phyloP scores from a whole-genome alignment of 805 yeast genomes.

The Suhomyces emberorum region DNA sequence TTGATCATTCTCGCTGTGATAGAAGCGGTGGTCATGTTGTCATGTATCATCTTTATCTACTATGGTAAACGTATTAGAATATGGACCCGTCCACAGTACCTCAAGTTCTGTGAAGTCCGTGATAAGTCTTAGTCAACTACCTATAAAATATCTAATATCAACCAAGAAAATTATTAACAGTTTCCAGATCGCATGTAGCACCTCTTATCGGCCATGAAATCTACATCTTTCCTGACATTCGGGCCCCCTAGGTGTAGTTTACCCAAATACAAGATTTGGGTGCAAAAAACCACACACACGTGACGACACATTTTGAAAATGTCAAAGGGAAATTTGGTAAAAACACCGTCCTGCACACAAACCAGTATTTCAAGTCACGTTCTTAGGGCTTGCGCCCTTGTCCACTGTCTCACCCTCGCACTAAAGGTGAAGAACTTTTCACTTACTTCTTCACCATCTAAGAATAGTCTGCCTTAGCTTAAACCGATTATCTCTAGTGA shows the following conservation, averaged over 20 bases:
- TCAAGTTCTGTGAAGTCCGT: constrained; percentile 46
- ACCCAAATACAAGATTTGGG: too few relatives aligned
- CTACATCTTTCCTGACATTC: too few relatives aligned
- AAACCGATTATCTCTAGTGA: constrained; percentile 48
- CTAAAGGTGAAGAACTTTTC: constrained; percentile 6
- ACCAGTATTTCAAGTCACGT: too few relatives aligned
- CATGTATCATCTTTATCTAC: constrained; percentile 54
- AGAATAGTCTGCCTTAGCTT: constrained; percentile 50
- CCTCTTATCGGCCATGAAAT: too few relatives aligned
- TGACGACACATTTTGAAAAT: too few relatives aligned
- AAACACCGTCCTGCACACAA: too few relatives aligned
- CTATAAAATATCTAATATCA: too few relatives aligned
- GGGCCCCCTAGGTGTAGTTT: too few relatives aligned
- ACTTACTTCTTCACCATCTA: constrained; percentile 21
- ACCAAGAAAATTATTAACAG: too few relatives aligned
- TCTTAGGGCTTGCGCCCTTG: constrained; percentile 6
- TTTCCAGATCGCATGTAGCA: too few relatives aligned
- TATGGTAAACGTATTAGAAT: constrained; percentile 60
- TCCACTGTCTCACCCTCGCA: not conserved
- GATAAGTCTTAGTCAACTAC: constrained; percentile 6
- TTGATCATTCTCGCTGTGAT: constrained; percentile 60
- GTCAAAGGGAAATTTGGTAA: too few relatives aligned
- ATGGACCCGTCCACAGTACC: constrained; percentile 56
- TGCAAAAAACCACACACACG: constrained; percentile 1
- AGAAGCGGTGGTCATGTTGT: constrained; percentile 54